Base-by-base conservation (phyloP, 108 stramenopile genomes). In the Seminavis robusta region DNA sequence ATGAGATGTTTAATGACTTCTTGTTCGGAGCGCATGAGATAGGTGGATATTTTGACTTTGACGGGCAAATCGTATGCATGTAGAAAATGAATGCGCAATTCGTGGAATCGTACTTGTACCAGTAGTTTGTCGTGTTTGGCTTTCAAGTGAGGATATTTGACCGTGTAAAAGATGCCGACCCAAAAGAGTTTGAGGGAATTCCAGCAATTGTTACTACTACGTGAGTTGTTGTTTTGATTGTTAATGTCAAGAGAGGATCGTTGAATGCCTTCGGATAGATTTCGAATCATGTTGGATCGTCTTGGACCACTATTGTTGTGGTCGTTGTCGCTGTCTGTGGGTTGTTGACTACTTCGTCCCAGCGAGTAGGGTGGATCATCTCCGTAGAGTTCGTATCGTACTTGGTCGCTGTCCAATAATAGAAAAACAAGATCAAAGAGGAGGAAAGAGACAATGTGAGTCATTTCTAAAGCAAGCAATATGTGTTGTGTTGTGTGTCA, bases 71-170 rank as follows among this genome's bases (percentile, higher is more conserved):
- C 64, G 55, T 94, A 80, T 32, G 68, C 50, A 45, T 85, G 66
- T 50, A 94, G 66, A 44, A 94, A 91, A 39, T 94, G 87, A 21
- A 80, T 58, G 3, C 89, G 82, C 8, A 94, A 64, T 59, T 90
- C 81, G 52, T 94, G 93, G 53, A 90, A 94, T 24, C 83, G 75
- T n/a, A 91, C 74, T 53, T 87, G 88, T 0, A 89, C 73, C 20
- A 90, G 65, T 10, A 94, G 56, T 17, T 62, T 47, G 28, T 76
- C 36, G 53, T 79, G 81, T 26, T 63, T 62, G 16, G 63, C 33
- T 27, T 54, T 33, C 38, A 79, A 30, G 5, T 48, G 37, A n/a
- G 81, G 73, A 39, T 75, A 39, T 9, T 46, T 16, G 4, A 62
- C 28, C 20, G 20, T 28, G 46, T 67, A 33, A 24, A 37, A 53